Percentiles rank a stretch among this genome's conserved stretches.
Evolutionary conservation across 305 asterid species (phyloP).

Genomic region (Ilex paraguariensis): DNA sequence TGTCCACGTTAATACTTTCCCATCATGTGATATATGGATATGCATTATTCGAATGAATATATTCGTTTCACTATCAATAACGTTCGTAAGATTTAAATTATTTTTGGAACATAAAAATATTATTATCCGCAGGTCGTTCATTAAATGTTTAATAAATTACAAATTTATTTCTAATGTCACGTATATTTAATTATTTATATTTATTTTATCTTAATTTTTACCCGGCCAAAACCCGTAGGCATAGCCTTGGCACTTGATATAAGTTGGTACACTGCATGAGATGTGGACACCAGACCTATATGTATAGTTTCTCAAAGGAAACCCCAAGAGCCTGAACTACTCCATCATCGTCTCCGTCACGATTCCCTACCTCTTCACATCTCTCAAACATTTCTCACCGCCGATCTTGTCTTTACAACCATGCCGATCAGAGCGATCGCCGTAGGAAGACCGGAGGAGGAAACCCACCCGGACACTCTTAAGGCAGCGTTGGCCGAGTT

Average conservation of each 20-base stretch:
- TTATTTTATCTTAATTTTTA: too few species aligned
- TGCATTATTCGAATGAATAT: too few species aligned
- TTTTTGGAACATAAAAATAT: too few species aligned
- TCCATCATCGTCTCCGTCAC: too few species aligned
- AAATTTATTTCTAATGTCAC: too few species aligned
- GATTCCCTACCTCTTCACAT: too few species aligned
- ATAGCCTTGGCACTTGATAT: neutral
- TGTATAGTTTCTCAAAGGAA: neutral
- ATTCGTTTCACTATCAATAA: too few species aligned
- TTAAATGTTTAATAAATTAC: neutral
- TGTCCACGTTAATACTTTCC: too few species aligned
- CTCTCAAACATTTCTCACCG: neutral
- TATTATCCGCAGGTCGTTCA: neutral
- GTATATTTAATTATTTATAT: too few species aligned
- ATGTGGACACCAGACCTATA: neutral
- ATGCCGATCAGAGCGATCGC: constrained; percentile 1
- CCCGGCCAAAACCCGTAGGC: neutral
- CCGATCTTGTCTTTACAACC: neutral
- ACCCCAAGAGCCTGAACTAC: too few species aligned
- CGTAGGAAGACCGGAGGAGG: constrained; percentile 2
- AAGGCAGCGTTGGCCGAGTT: constrained; percentile 19
- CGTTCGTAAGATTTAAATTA: too few species aligned
- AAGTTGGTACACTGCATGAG: neutral
- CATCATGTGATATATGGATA: too few species aligned
- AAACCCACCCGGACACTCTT: neutral